phyloP scores from a whole-genome alignment of 2,329 filamentous ascomycete genomes.

The Botrytis galanthina region DNA sequence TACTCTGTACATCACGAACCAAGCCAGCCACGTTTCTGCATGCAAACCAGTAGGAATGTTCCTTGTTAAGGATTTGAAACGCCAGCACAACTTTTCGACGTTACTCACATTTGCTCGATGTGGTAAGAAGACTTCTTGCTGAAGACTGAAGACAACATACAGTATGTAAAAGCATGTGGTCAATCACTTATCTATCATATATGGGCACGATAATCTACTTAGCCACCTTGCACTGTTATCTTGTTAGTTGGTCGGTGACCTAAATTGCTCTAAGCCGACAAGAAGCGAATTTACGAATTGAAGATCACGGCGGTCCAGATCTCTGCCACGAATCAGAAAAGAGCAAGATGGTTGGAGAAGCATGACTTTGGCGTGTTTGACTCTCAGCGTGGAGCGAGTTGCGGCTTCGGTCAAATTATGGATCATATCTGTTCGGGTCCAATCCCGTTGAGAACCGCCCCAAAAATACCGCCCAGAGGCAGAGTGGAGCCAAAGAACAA shows the following conservation, averaged over 20 bases:
- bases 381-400: not conserved
- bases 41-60: not conserved
- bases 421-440: not conserved
- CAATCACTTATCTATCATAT: slow-evolving; percentile 7
- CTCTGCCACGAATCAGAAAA: not conserved
- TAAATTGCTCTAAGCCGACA: not conserved
- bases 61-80: not conserved
- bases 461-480: not conserved
- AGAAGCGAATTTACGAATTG: not conserved
- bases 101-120: not conserved
- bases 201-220: not conserved
- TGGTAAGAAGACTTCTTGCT: not conserved
- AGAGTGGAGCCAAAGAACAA: slow-evolving; percentile 8
- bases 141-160: not conserved
- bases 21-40: not conserved
- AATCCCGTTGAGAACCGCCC: slow-evolving; percentile 1
- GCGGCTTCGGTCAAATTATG: slow-evolving; percentile 3
- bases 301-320: not conserved
- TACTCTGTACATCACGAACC: not conserved
- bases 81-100: not conserved
- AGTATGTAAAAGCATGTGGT: slow-evolving; percentile 3
- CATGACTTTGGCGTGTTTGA: not conserved
- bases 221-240: not conserved
- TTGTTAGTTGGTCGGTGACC: not conserved
- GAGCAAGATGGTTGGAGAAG: not conserved